Conservation (phyloP, 2,329 filamentous ascomycete genomes). For the Torrubiellomyces zombiae region DNA sequence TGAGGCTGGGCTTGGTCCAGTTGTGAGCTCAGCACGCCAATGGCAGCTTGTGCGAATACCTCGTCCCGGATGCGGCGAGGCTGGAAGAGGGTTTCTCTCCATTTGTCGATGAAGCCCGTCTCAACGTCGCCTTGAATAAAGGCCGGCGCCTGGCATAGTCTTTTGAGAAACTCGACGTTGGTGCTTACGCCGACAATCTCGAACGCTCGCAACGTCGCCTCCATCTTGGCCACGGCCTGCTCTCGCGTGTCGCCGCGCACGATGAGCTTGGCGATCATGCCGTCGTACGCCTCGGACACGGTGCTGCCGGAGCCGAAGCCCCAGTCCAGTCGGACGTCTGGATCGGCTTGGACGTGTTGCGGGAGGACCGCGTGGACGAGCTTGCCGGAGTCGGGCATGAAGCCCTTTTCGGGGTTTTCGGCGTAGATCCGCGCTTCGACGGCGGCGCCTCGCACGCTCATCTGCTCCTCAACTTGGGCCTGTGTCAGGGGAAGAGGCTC, state of each 20-base stretch:
- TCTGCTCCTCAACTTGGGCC: constrained; percentile 53
- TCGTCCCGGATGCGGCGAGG: constrained; percentile 46
- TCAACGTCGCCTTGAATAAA: constrained; percentile 84
- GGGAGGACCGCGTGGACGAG: constrained; percentile 73
- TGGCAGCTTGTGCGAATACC: constrained; percentile 70
- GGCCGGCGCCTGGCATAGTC: constrained; percentile 61
- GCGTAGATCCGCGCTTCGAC: constrained; percentile 96
- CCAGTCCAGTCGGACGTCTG: constrained; percentile 77
- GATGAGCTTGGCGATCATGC: constrained; percentile 97
- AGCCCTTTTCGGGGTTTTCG: constrained; percentile 80
- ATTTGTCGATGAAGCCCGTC: constrained; percentile 90
- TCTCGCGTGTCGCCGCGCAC: constrained; percentile 65
- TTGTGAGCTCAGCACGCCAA: constrained; percentile 49
- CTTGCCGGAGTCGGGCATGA: constrained; percentile 84
- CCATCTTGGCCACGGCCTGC: constrained; percentile 69
- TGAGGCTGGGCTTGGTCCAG: constrained; percentile 23
- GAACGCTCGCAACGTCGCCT: constrained; percentile 67
- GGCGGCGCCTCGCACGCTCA: constrained; percentile 62
- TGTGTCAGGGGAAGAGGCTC: constrained; percentile 40
- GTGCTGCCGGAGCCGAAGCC: constrained; percentile 85
- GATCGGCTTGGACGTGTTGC: constrained; percentile 35
- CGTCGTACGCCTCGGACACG: constrained; percentile 88
- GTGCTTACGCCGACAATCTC: constrained; percentile 86
- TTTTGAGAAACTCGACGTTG: constrained; percentile 93
- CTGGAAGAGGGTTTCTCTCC: constrained; percentile 62